A percentile compares a stretch with the other conserved stretches of the same genome.
Evolutionary conservation across 2,329 filamentous ascomycete species (phyloP).

Genomic region (Amauroascus niger): DNA sequence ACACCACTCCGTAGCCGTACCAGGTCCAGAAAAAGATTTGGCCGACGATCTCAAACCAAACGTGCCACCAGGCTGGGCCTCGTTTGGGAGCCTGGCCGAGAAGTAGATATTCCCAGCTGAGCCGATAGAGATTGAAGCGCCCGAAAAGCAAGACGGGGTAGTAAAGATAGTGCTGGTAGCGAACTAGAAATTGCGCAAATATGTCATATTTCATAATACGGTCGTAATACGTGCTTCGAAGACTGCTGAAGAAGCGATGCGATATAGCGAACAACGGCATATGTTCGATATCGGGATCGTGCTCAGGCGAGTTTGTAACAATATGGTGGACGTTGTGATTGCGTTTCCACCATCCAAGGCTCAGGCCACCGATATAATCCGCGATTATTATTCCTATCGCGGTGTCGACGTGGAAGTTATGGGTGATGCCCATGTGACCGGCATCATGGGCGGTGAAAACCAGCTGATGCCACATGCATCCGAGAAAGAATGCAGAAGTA

Average conservation of each 20-base stretch:
- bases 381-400: slow-evolving; percentile 83
- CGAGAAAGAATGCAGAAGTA: slow-evolving; percentile 63
- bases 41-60: slow-evolving; percentile 67
- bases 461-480: slow-evolving; percentile 85
- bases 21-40: slow-evolving; percentile 76
- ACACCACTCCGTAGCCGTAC: slow-evolving; percentile 76
- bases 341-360: slow-evolving; percentile 92
- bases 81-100: slow-evolving; percentile 58
- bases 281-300: slow-evolving; percentile 91
- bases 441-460: slow-evolving; percentile 92
- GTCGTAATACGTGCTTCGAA: slow-evolving; percentile 76
- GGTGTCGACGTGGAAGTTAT: slow-evolving; percentile 73
- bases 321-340: slow-evolving; percentile 97
- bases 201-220: slow-evolving; percentile 68
- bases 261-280: slow-evolving; percentile 82
- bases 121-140: slow-evolving; percentile 75
- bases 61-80: slow-evolving; percentile 72
- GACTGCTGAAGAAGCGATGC: slow-evolving; percentile 62
- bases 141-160: slow-evolving; percentile 72
- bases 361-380: slow-evolving; percentile 80
- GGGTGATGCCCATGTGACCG: slow-evolving; percentile 94
- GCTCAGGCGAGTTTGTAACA: slow-evolving; percentile 87
- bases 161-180: slow-evolving; percentile 72
- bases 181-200: slow-evolving; percentile 59
- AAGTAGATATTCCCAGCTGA: slow-evolving; percentile 70